Evolutionary conservation across 352 stramenopile genomes (phyloP), one percentile per base, ranked within the genome.

Genomic region (Pythium aristosporum): DNA sequence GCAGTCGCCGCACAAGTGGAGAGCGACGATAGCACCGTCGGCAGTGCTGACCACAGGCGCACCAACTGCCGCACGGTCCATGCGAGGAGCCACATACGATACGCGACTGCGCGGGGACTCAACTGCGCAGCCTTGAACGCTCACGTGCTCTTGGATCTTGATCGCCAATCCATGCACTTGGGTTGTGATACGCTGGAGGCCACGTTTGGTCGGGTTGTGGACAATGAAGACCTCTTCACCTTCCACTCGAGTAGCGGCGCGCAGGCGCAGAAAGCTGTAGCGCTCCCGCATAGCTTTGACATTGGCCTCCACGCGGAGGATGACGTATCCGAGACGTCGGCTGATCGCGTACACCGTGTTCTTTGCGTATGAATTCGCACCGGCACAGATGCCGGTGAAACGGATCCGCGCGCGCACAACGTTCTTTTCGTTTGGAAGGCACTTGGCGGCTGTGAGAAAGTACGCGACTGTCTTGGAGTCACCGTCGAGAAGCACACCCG

Each of bases 401-500:
- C 39, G 13, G 48, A 77, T 43, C 39, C 63, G 51, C 50, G 63
- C 60, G 21, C 46, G 41, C 13, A 41, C 51, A 3, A 65, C 65
- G 1, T 52, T 48, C 8, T 51, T 56, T n/a, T 64, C 37, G 5
- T 68, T 67, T 28, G 47, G 49, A 20, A 78, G 50, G 28, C 71
- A 78, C 28, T 72, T 64, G n/a, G 64, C 55, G 12, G 71, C 56
- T 3, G 71, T 78, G 32, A 78, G 47, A 18, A 78, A 73, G 59
- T 73, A 78, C 54, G 34, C 11, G 1, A 43, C 50, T 18, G 20
- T 46, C 23, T 65, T 43, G 5, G 52, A 64, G 5, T 64, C 62
- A 20, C 68, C 65, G 41, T 72, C 65, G 28, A 78, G 57, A 9
- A 76, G 64, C 30, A 75, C 65, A 20, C 71, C 63, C 2, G 61